Evolutionary conservation across 148 eudicot species (phyloP), one percentile per base, ranked within the genome.

Genomic region (Cornus kousa): DNA sequence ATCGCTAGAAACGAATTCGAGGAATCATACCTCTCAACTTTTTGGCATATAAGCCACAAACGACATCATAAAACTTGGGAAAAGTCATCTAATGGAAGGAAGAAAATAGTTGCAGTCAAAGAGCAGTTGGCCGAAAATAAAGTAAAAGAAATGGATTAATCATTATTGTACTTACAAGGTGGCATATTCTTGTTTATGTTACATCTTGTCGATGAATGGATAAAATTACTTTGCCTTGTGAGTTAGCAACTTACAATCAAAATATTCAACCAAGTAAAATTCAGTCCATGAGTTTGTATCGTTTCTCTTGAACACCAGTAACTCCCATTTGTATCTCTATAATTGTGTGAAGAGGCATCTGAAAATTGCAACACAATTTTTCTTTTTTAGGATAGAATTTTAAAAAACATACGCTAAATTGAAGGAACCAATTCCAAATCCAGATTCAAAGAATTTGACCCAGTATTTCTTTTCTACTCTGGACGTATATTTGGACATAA

Each of bases 321-420:
- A 96, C 99, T 67, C 99, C 99, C 99, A 94, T 96, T 81, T 92
- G 97, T 82, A 96, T 96, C 90, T 96, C 99, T 82, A 96, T 94
- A 59, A 94, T 96, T 68, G 99, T 96, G 83, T 96, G 99, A 57
- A 96, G 95, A n/a, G 99, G 99, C 86, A 96, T 82, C 99, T 96
- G 89, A 77, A 87, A 72, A 81, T 77, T 31, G 60, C 28, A 80
- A 16, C 5, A 39, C 12, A 78, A 68, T n/a, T 73, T 35, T 35
- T 28, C 28, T 28, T 46, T 57, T 33, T 74, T 67, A 74, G 71
- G 65, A 76, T 17, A 72, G 12, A 71, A 66, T 33, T 64, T 79
- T 31, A 53, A 66, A 6, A 77, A 9, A 2, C 1, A 46, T 46
- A 77, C 4, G n/a, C 46, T 70, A 6, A 32, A 48, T 77, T 31